phyloP scores from a whole-genome alignment of 768 basidiomycete species.

The Glaciozyma antarctica region DNA sequence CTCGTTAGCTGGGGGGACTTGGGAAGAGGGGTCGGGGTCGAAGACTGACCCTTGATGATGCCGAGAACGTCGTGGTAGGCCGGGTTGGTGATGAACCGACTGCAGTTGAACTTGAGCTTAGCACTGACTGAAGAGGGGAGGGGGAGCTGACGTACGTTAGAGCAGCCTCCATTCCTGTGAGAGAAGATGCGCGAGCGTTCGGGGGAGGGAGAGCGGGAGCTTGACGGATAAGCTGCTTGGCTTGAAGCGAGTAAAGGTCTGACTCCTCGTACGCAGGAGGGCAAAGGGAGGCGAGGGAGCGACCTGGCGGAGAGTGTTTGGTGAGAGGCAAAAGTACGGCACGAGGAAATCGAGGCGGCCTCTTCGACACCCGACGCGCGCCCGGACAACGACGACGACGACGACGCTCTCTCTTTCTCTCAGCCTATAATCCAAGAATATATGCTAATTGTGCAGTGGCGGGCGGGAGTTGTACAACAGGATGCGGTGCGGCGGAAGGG shows the following conservation, averaged over 20 bases:
- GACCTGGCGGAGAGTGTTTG: no score
- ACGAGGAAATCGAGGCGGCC: no score
- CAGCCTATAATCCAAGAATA: background rate
- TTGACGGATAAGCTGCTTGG: background rate
- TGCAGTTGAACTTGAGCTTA: no score
- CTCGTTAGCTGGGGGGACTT: background rate
- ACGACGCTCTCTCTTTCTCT: background rate
- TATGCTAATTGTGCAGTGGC: background rate
- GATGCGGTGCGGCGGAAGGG: background rate
- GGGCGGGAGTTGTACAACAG: background rate
- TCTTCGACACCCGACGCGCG: no score
- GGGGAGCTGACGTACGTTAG: background rate
- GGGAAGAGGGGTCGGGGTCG: background rate
- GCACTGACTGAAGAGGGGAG: no score
- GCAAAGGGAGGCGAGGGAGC: no score
- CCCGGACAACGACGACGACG: background rate
- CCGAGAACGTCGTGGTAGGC: slow-evolving; percentile 81
- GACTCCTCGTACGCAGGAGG: no score
- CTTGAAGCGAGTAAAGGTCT: no score
- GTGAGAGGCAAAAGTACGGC: no score
- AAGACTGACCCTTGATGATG: slow-evolving; percentile 72
- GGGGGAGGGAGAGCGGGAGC: background rate
- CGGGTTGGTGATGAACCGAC: slow-evolving; percentile 45
- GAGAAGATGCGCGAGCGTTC: background rate
- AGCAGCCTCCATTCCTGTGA: background rate